Evolutionary conservation across 1,284 basidiomycete species (phyloP).

Genomic region (Marasmius fiardii): DNA sequence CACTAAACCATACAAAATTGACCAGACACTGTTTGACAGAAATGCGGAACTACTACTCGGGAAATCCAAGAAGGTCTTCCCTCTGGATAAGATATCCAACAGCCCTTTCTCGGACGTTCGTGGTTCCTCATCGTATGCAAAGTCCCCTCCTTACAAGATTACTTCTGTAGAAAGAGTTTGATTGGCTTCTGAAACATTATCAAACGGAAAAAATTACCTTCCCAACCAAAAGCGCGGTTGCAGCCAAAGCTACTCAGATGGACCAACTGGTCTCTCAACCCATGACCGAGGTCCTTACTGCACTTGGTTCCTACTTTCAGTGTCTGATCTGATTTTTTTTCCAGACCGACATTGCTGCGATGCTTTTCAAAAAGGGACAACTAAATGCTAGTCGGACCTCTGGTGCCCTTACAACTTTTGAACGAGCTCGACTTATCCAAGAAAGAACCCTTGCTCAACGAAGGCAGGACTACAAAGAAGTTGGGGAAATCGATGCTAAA

Average conservation of each 20-base stretch:
- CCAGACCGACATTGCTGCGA: constrained; percentile 66
- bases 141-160: constrained; percentile 7
- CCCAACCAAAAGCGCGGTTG: constrained; percentile 62
- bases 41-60: constrained; percentile 73
- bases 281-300: constrained; percentile 67
- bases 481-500: constrained; percentile 56
- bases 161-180: constrained; percentile 65
- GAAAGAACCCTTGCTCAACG: constrained; percentile 67
- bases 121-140: constrained; percentile 13
- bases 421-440: constrained; percentile 62
- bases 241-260: constrained; percentile 64
- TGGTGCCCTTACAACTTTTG: constrained; percentile 43
- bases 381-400: constrained; percentile 39
- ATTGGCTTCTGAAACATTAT: constrained; percentile 50
- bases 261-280: constrained; percentile 52
- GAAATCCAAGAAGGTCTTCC: constrained; percentile 50
- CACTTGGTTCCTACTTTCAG: constrained; percentile 3
- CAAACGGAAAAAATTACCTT: constrained; percentile 56
- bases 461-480: constrained; percentile 64
- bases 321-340: constrained; percentile 6
- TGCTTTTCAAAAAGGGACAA: constrained; percentile 66
- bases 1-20: constrained; percentile 73
- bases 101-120: constrained; percentile 54
- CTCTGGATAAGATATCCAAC: constrained; percentile 85
- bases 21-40: constrained; percentile 57